phyloP scores from a whole-genome alignment of 768 basidiomycete species.

The Pholiota conissans region DNA sequence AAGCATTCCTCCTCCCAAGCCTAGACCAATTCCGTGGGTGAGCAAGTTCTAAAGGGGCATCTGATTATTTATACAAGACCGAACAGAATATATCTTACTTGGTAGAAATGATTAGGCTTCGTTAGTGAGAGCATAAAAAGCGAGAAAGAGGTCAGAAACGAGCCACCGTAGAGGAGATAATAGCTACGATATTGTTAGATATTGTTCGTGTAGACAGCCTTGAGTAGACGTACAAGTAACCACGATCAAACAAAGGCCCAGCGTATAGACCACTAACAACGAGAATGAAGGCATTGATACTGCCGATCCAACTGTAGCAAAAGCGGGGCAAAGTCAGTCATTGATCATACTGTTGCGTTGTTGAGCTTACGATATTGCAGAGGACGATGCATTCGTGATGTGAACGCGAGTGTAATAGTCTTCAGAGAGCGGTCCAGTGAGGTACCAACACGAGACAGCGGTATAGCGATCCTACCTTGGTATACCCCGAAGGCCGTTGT shows the following conservation, averaged over 20 bases:
- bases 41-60: conserved; percentile 35
- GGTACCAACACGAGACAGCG: no score
- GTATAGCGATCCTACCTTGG: not conserved
- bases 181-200: conserved; percentile 1
- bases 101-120: conserved; percentile 1
- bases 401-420: conserved; percentile 9
- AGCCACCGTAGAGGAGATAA: conserved; percentile 2
- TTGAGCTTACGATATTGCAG: conserved; percentile 5
- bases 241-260: conserved; percentile 2
- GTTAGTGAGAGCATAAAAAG: conserved; percentile 6
- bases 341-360: not conserved
- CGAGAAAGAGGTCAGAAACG: conserved; percentile 3
- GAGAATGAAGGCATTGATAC: conserved; percentile 7
- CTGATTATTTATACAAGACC: not conserved
- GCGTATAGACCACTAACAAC: conserved; percentile 4
- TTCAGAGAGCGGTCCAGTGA: not conserved
- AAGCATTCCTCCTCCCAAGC: conserved; percentile 42
- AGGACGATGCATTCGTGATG: conserved; percentile 7
- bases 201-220: not conserved
- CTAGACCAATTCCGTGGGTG: conserved; percentile 47
- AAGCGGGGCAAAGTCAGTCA: no score
- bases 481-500: conserved; percentile 9
- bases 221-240: not conserved
- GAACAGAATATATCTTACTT: not conserved
- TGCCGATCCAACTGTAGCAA: conserved; percentile 5